phyloP scores from a whole-genome alignment of 1,284 basidiomycete genomes.

The Trichosporon sp. region DNA sequence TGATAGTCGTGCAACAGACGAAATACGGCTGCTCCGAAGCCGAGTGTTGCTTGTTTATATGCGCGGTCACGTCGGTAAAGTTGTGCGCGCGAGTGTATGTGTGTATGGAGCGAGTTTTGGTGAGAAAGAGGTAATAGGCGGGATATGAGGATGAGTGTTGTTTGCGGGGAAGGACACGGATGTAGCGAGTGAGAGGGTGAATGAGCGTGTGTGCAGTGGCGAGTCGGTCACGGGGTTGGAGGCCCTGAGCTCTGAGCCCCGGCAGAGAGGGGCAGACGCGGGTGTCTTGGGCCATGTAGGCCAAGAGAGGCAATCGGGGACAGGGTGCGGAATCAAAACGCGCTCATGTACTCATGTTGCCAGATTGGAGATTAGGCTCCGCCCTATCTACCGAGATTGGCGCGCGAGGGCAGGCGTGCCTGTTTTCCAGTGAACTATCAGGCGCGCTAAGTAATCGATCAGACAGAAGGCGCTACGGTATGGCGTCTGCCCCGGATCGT shows the following conservation, averaged over 20 bases:
- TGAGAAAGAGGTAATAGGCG: not conserved
- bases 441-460: too few relatives aligned
- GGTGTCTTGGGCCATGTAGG: too few relatives aligned
- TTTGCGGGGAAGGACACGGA: slow-evolving; percentile 1
- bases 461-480: too few relatives aligned
- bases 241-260: not conserved
- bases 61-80: too few relatives aligned
- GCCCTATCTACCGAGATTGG: not conserved
- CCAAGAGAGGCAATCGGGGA: not conserved
- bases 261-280: too few relatives aligned
- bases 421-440: not conserved
- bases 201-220: slow-evolving; percentile 1
- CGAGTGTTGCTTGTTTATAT: too few relatives aligned
- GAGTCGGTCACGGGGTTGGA: not conserved
- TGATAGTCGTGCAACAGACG: too few relatives aligned
- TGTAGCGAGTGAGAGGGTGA: too few relatives aligned
- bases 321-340: not conserved
- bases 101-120: not conserved
- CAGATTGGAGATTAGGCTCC: not conserved
- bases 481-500: too few relatives aligned
- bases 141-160: not conserved
- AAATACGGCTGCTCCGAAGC: too few relatives aligned
- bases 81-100: too few relatives aligned
- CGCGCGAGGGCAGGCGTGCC: not conserved
- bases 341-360: slow-evolving; percentile 2